phyloP scores from a whole-genome alignment of 2,329 filamentous ascomycete species.

The Ascochyta pisi region DNA sequence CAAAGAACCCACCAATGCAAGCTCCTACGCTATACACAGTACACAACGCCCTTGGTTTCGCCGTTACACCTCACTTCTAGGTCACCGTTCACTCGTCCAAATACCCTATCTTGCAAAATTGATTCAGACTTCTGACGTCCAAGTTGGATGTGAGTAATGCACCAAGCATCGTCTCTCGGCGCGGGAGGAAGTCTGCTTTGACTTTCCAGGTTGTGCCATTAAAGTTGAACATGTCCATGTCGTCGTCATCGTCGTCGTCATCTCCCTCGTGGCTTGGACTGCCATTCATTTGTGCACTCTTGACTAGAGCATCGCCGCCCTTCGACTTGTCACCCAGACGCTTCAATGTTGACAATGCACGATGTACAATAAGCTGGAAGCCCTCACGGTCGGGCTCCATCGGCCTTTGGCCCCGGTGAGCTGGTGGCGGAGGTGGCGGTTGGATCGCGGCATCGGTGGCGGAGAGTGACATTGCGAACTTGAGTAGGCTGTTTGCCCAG shows the following conservation, averaged over 20 bases:
- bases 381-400: slow-evolving; percentile 46
- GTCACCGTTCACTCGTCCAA: slow-evolving; percentile 35
- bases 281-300: slow-evolving; percentile 36
- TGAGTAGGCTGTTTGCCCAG: slow-evolving; percentile 80
- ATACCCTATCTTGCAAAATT: slow-evolving; percentile 50
- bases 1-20: slow-evolving; percentile 18
- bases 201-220: slow-evolving; percentile 45
- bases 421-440: slow-evolving; percentile 35
- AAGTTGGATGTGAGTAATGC: slow-evolving; percentile 54
- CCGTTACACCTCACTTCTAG: slow-evolving; percentile 5
- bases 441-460: slow-evolving; percentile 38
- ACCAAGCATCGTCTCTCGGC: slow-evolving; percentile 54
- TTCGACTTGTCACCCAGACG: slow-evolving; percentile 55
- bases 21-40: slow-evolving; percentile 18
- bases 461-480: slow-evolving; percentile 72
- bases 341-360: slow-evolving; percentile 56
- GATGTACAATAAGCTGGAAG: slow-evolving; percentile 52
- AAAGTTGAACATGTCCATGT: slow-evolving; percentile 44
- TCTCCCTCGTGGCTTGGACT: slow-evolving; percentile 35
- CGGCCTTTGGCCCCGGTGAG: slow-evolving; percentile 40
- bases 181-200: slow-evolving; percentile 53
- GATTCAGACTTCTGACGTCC: slow-evolving; percentile 53
- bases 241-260: slow-evolving; percentile 37
- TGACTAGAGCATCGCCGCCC: slow-evolving; percentile 44
- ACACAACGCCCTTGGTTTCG: slow-evolving; percentile 16